Base-by-base conservation (phyloP, 164 flowering plant species). In the Taxillus chinensis region DNA sequence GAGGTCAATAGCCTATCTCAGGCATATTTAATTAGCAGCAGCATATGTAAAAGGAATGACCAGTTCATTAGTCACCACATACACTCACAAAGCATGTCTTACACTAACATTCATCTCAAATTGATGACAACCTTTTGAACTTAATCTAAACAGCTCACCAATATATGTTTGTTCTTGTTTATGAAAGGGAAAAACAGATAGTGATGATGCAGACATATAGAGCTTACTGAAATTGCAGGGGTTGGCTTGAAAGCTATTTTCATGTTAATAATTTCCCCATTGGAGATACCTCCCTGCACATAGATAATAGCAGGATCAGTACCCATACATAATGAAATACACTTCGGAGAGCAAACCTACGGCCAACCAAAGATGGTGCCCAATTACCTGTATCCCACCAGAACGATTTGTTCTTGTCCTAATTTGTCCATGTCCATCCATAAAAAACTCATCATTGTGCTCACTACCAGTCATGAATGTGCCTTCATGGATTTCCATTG, bases 241-340 rank as follows among this genome's bases (percentile, higher is more conserved):
- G 97, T 95, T 64, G 99, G 99, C 78, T 95, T 95, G 87, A 91
- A 95, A 68, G 84, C 97, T 60, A 91, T 55, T 77, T 93, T 83
- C 90, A 95, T 83, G 68, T 76, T 74, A 61, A 93, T 89, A 58
- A 74, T 78, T 81, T 93, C 99, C 59, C 99, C 97, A 70, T 93
- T 93, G n/a, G 99, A 93, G 66, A 90, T 86, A 60, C 99, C 97
- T 41, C 99, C 99, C 97, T 93, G 79, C 41, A 49, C 11, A 41
- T 53, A 27, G 9, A 10, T 55, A 3, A 43, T 11, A 55, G 17
- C 48, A 51, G 12, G n/a, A 10, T 48, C 12, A 48, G 51, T 8
- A 48, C 10, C 4, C 51, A 48, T 3, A 48, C 53, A 55, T 4
- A 48, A 43, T 43, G 7, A 4, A 8, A 41, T 15, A 64, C 6